Base-by-base conservation (phyloP, 306 rosid genomes). In the Pterocarpus santalinus region DNA sequence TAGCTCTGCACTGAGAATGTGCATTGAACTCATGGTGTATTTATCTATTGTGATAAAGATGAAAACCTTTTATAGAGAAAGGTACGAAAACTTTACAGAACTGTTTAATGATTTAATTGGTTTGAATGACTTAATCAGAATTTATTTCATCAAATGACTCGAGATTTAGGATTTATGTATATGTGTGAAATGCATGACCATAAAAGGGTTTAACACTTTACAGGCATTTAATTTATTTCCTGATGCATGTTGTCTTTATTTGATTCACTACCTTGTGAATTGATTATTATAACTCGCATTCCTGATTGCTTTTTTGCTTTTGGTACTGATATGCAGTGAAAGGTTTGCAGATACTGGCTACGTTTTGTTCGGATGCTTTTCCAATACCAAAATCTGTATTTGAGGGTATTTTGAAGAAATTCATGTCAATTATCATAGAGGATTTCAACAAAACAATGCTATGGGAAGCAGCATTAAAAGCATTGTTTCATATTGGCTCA, bases 291-390 rank as follows among this genome's bases (percentile, higher is more conserved):
- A 67, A 66, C 78, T 77, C 61, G 44, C 38, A 4, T 3, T 62
- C 56, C 83, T 87, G 78, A 81, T 71, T 38, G 53, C 28, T 53
- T 38, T 73, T 69, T 81, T 73, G 38, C 56, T 77, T 83, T 84
- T 81, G 75, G 60, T 78, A 12, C 22, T 71, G 61, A 64, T 79
- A 64, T 80, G 90, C 93, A 95, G 99, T 89, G 77, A 92, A 88
- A 86, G 94, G 99, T 66, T 87, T 95, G 91, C 92, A 86, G 88
- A 89, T 86, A 64, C 85, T 91, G 79, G 92, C 96, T 73, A 89
- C 88, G 85, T 90, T 93, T 82, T 91, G 85, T 51, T 86, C 84
- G 85, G 94, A 87, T 81, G 73, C 51, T 88, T 93, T 91, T 82
- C 92, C 94, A 43, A 76, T 90, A 76, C 82, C 94, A 30, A 84